Percentiles rank a stretch among this genome's conserved stretches.
These are phyloP conservation scores for Petasospora fabianii DNA, from an alignment of 1,139 yeast genomes.

Conservation along the genomic window DNA sequence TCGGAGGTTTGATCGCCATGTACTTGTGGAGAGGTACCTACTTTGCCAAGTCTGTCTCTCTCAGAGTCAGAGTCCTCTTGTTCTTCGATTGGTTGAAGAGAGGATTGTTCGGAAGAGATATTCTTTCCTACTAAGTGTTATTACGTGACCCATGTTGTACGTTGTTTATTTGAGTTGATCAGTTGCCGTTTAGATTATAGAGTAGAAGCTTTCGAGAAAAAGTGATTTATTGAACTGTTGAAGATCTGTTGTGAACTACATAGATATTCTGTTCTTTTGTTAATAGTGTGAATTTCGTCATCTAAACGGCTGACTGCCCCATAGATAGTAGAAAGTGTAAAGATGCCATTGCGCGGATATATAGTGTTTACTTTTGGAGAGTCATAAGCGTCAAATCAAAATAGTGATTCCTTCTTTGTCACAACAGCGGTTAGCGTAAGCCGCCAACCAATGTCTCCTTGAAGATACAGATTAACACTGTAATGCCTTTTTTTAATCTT, in stretches of 20 bases:
- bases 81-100: constrained; percentile 64
- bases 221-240: neutral
- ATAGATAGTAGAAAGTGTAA: no score
- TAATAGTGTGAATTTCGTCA: no score
- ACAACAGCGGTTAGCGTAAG: no score
- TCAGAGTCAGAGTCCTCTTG: constrained; percentile 53
- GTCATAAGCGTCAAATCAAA: no score
- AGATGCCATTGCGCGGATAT: no score
- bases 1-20: constrained; percentile 62
- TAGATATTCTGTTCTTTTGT: neutral
- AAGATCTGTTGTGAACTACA: neutral
- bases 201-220: neutral
- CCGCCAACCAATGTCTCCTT: no score
- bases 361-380: no score
- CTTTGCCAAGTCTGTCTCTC: constrained; percentile 58
- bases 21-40: constrained; percentile 65
- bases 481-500: no score
- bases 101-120: constrained; percentile 58
- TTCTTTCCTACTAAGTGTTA: constrained; percentile 25
- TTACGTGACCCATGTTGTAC: neutral
- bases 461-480: no score
- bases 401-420: no score
- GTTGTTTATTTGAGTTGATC: neutral
- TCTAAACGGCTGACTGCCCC: no score
- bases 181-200: constrained; percentile 2